These are phyloP conservation scores for Geotrichum klebahnii DNA, from an alignment of 1,139 yeast species.

Conservation along the genomic window DNA sequence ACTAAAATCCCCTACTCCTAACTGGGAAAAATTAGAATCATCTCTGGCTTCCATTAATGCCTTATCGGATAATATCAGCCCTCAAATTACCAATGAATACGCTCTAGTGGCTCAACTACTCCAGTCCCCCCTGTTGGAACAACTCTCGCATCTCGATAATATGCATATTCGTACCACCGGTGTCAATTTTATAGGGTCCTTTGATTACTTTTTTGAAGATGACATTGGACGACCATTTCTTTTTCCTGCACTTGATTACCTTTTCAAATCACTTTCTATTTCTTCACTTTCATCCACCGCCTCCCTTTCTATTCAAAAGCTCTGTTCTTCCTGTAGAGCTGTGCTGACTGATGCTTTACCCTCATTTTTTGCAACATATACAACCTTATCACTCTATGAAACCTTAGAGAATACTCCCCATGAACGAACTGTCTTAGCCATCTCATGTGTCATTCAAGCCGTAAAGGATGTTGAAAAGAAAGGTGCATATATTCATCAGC, in stretches of 20 bases:
- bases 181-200: conserved; percentile 38
- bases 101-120: conserved; percentile 12
- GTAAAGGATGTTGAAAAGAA: conserved; percentile 27
- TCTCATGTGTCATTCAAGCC: conserved; percentile 38
- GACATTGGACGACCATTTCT: conserved; percentile 34
- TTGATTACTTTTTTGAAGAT: conserved; percentile 36
- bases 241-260: conserved; percentile 32
- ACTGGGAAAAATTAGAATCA: conserved; percentile 58
- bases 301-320: conserved; percentile 38
- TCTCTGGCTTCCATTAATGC: conserved; percentile 61
- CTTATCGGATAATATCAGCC: conserved; percentile 41
- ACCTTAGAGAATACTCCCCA: conserved; percentile 27
- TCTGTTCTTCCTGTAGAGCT: conserved; percentile 38
- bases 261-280: conserved; percentile 37
- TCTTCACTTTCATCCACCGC: conserved; percentile 35
- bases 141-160: conserved; percentile 31
- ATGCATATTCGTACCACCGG: conserved; percentile 38
- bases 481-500: conserved; percentile 29
- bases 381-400: conserved; percentile 27
- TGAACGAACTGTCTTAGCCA: conserved; percentile 39
- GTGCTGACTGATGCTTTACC: conserved; percentile 32
- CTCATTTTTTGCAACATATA: conserved; percentile 36
- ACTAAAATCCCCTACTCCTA: too few species aligned
- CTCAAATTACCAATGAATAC: conserved; percentile 8
- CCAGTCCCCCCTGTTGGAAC: conserved; percentile 34